Percentiles rank a stretch among this genome's conserved stretches.
Evolutionary conservation across 2,329 filamentous ascomycete genomes (phyloP).

Genomic region (Trichoderma sp.): DNA sequence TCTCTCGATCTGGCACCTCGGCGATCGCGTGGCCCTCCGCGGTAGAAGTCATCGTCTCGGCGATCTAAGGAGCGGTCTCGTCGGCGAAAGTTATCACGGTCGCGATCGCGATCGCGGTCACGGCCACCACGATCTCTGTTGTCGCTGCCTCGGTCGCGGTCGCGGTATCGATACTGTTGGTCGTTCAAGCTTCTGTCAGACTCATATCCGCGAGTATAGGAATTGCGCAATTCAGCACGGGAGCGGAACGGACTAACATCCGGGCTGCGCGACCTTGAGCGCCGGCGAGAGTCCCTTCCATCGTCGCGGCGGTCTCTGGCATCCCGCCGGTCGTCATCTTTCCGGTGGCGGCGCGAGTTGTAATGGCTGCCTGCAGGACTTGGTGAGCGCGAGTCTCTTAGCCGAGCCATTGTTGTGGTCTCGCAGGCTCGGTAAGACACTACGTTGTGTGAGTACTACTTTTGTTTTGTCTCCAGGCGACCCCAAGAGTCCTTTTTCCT

Average conservation of each 20-base stretch:
- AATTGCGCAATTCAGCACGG: slow-evolving; percentile 24
- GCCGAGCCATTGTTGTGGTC: slow-evolving; percentile 59
- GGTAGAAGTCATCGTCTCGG: slow-evolving; percentile 65
- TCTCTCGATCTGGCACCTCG: slow-evolving; percentile 69
- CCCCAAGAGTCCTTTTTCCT: background rate
- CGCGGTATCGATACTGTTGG: slow-evolving; percentile 60
- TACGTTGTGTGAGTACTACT: slow-evolving; percentile 44
- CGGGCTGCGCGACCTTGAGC: slow-evolving; percentile 63
- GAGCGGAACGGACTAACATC: slow-evolving; percentile 53
- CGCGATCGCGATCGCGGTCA: slow-evolving; percentile 52
- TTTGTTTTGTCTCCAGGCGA: slow-evolving; percentile 30
- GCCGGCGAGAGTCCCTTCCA: slow-evolving; percentile 54
- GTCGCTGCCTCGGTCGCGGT: slow-evolving; percentile 52
- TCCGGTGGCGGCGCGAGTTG: slow-evolving; percentile 68
- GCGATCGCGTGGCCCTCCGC: slow-evolving; percentile 55
- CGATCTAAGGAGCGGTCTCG: slow-evolving; percentile 71
- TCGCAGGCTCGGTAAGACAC: slow-evolving; percentile 47
- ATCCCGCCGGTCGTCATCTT: slow-evolving; percentile 60
- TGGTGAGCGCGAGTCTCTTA: slow-evolving; percentile 79
- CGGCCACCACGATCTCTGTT: slow-evolving; percentile 55
- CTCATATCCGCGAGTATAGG: slow-evolving; percentile 27
- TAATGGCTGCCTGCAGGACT: slow-evolving; percentile 86
- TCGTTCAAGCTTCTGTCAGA: slow-evolving; percentile 43
- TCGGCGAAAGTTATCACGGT: slow-evolving; percentile 62
- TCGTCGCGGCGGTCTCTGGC: slow-evolving; percentile 52